Evolutionary conservation across 2,329 filamentous ascomycete species (phyloP).

Genomic region (Escovopsis weberi): DNA sequence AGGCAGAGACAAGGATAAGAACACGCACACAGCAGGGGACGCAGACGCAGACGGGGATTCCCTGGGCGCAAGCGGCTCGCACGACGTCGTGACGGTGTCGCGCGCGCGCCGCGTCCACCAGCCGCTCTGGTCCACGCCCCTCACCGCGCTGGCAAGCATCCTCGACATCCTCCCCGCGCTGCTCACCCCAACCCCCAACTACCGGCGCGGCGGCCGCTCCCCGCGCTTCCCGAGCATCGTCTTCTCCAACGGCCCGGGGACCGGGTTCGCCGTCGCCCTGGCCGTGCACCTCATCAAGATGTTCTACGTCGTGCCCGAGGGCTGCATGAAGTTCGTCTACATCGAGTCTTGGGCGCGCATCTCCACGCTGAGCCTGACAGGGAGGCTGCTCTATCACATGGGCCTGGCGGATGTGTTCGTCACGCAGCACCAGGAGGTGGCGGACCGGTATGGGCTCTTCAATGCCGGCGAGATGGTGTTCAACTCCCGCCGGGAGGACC

Average conservation of each 20-base stretch:
- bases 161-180: constrained; percentile 45
- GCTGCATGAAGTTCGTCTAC: constrained; percentile 62
- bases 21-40: too few relatives aligned
- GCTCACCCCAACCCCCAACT: constrained; percentile 16
- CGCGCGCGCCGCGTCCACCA: constrained; percentile 77
- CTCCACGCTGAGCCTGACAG: constrained; percentile 68
- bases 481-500: constrained; percentile 17
- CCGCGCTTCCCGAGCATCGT: constrained; percentile 55
- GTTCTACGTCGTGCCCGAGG: constrained; percentile 27
- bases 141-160: constrained; percentile 53
- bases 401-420: constrained; percentile 62
- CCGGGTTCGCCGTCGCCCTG: constrained; percentile 59
- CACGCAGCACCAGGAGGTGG: constrained; percentile 64
- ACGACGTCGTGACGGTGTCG: constrained; percentile 53
- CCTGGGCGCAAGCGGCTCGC: constrained; percentile 27
- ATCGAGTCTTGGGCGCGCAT: constrained; percentile 90
- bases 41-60: too few relatives aligned
- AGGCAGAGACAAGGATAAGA: neutral
- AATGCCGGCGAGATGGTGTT: constrained; percentile 27
- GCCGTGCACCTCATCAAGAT: constrained; percentile 35
- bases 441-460: constrained; percentile 26
- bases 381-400: constrained; percentile 52
- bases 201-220: constrained; percentile 5
- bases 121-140: constrained; percentile 55
- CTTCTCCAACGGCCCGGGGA: constrained; percentile 78